Base-by-base conservation (phyloP, 2,329 filamentous ascomycete genomes). In the Penicillium sp. region DNA sequence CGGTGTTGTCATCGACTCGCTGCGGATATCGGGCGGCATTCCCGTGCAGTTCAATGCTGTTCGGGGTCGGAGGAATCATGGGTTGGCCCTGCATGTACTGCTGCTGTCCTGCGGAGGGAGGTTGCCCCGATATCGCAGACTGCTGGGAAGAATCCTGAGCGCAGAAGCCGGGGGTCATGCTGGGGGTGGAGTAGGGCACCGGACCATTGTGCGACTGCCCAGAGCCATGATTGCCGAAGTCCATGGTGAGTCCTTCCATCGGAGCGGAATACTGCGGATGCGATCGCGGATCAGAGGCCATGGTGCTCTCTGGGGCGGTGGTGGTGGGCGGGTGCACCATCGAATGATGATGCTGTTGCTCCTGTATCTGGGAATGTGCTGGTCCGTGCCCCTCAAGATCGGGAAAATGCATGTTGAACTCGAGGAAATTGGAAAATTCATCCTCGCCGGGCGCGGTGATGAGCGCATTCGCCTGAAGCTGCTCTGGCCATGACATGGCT, bases 391-490 rank as follows among this genome's bases (percentile, higher is more conserved):
- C 55, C 32, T 69, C 63, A 35, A 70, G 53, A 41, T 69, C 67
- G 53, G 68, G 39, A 44, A 74, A 72, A 25, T 68, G 68, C 51
- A 70, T 67, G 43, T 68, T 68, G 55, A 74, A 72, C 38, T 74
- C 70, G 43, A 74, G 66, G 43, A 73, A 70, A 41, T 68, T 72
- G 41, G 70, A 66, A 50, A 74, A 74, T 38, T 75, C 72, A 46
- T 74, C 71, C 18, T 71, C 68, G 36, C 63, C 51, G 41, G 65
- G 53, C 17, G 57, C 57, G 7, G 62, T 47, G 37, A 70, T 63
- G 46, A 72, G 62, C 27, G 62, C 53, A 35, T 67, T 64, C 41
- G 64, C 62, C 36, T 66, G 59, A 20, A 67, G 53, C 32, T 64
- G 57, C 39, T 66, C 64, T 25, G 64, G 56, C 69, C 69, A 72